Conservation (phyloP, 768 basidiomycete genomes). For the Boletellus ananas region DNA sequence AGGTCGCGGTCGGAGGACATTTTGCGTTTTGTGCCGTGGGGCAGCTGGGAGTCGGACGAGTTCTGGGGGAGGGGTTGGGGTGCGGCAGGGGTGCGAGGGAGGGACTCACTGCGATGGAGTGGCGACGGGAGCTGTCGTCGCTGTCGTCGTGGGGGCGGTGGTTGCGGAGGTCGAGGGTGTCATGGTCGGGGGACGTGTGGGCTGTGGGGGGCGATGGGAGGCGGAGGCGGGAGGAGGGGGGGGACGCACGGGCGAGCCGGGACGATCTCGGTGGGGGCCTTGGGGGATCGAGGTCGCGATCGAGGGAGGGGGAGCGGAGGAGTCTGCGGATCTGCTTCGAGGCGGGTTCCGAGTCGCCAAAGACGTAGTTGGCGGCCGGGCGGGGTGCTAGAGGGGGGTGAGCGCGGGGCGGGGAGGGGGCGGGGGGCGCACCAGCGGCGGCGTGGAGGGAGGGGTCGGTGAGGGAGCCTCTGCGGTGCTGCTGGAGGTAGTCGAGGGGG, state of each 20-base stretch:
- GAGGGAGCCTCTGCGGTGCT: slow-evolving; percentile 77
- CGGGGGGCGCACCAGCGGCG: slow-evolving; percentile 22
- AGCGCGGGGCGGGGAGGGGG: slow-evolving; percentile 6
- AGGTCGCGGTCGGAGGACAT: slow-evolving; percentile 65
- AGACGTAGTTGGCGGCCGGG: slow-evolving; percentile 64
- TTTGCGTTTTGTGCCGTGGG: slow-evolving; percentile 77
- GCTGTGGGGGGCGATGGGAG: too few species aligned
- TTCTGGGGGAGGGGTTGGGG: slow-evolving; percentile 17
- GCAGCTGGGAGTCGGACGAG: slow-evolving; percentile 38
- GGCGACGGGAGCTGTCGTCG: slow-evolving; percentile 66
- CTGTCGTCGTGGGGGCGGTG: slow-evolving; percentile 46
- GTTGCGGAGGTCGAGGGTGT: slow-evolving; percentile 3
- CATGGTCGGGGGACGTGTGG: too few species aligned
- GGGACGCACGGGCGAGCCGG: too few species aligned
- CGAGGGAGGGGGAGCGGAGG: slow-evolving; percentile 54
- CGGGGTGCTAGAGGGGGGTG: slow-evolving; percentile 44
- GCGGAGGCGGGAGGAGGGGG: too few species aligned
- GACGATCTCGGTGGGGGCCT: slow-evolving; percentile 16
- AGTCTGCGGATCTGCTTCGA: slow-evolving; percentile 49
- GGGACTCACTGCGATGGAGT: slow-evolving; percentile 62
- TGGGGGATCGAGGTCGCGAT: slow-evolving; percentile 32
- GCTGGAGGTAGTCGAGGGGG: slow-evolving; percentile 75
- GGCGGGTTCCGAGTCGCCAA: slow-evolving; percentile 45
- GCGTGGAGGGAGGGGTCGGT: slow-evolving; percentile 80
- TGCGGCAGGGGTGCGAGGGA: not conserved